Evolutionary conservation across 2,329 filamentous ascomycete species (phyloP).

Genomic region (Fusarium proliferatum): DNA sequence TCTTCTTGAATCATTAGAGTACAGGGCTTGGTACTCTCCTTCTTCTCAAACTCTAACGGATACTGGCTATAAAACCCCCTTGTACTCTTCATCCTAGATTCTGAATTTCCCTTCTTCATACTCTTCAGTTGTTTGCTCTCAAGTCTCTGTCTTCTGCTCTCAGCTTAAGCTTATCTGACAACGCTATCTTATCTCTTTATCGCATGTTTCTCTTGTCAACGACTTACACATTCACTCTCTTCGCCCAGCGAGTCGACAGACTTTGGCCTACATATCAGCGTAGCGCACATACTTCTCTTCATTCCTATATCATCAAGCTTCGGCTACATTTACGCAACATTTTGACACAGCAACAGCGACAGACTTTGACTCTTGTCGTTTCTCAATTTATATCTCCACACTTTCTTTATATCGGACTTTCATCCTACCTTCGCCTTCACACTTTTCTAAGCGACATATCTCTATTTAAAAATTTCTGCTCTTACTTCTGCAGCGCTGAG

Average conservation of each 20-base stretch:
- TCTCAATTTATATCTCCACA: accelerated
- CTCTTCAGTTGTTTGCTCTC: not conserved
- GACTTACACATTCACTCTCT: not conserved
- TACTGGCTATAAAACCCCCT: not conserved
- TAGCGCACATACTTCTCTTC: not conserved
- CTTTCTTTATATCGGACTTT: not conserved
- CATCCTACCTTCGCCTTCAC: not conserved
- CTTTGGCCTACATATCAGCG: not conserved
- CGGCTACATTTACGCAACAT: not conserved
- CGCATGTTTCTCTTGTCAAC: not conserved
- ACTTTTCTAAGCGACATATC: accelerated
- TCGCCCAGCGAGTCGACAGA: not conserved
- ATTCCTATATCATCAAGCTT: not conserved
- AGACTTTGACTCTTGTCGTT: not conserved
- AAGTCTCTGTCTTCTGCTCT: not conserved
- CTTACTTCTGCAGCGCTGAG: not conserved
- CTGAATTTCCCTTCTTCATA: not conserved
- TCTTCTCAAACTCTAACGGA: not conserved
- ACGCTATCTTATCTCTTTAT: not conserved
- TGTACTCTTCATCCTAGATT: not conserved
- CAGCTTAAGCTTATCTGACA: not conserved
- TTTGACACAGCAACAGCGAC: not conserved
- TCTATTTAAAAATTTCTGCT: not conserved
- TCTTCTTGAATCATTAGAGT: not conserved
- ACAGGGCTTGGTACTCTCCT: not conserved